phyloP scores from a whole-genome alignment of 2,329 filamentous ascomycete genomes.

The Metarhizium guizhouense region DNA sequence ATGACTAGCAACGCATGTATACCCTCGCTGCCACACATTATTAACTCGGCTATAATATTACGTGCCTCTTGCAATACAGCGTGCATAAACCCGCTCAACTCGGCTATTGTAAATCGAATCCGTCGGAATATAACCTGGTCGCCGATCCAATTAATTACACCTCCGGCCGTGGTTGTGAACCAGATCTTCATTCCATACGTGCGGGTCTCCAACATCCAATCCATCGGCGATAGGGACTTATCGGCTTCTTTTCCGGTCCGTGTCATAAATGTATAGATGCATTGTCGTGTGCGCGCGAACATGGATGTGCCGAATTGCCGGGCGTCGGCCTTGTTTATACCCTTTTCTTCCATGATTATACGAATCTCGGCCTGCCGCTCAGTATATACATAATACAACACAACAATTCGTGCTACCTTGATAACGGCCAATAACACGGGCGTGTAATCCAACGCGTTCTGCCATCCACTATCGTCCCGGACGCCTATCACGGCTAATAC shows the following conservation, averaged over 20 bases:
- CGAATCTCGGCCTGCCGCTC: conserved; percentile 4
- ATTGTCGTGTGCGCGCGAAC: background rate
- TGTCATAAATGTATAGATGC: background rate
- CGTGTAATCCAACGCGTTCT: conserved; percentile 5
- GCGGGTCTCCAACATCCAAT: conserved; percentile 1
- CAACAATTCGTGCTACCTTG: conserved; percentile 8
- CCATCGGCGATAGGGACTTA: background rate
- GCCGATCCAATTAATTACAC: no score
- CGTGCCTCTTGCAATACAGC: no score
- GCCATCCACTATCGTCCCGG: conserved; percentile 4
- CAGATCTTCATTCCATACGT: background rate
- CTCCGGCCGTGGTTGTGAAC: no score
- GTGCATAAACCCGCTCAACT: no score
- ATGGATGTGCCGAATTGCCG: background rate
- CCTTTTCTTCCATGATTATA: no score
- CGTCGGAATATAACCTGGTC: no score
- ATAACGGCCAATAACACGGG: conserved; percentile 10
- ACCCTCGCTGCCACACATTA: no score
- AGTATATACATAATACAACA: conserved; percentile 8
- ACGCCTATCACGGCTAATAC: conserved; percentile 7
- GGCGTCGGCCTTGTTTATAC: no score
- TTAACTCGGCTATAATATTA: no score
- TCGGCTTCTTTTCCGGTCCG: background rate
- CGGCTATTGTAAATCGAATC: no score
- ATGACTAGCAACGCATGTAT: no score